Percentiles rank a stretch among this genome's conserved stretches.
Conservation (phyloP, 352 stramenopile genomes). For the Phytophthora multivora region DNA sequence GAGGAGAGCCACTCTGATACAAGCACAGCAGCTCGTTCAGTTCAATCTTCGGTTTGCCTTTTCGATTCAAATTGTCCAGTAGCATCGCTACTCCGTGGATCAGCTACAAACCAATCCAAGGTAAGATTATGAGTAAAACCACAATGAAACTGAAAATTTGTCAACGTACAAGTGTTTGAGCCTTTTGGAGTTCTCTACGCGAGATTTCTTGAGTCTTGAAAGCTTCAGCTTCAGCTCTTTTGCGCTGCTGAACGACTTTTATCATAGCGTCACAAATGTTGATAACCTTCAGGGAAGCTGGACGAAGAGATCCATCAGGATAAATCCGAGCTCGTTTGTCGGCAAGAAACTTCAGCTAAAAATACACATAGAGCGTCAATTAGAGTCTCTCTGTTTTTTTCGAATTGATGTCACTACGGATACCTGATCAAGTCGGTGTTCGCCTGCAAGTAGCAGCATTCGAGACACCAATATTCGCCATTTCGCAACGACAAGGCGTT, state of each 20-base stretch:
- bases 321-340: constrained; percentile 15
- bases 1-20: constrained; percentile 21
- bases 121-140: background rate
- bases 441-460: constrained; percentile 25
- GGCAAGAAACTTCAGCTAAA: constrained; percentile 13
- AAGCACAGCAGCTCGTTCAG: constrained; percentile 16
- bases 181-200: constrained; percentile 33
- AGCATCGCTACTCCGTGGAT: constrained; percentile 61
- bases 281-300: constrained; percentile 3
- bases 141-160: background rate
- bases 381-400: background rate
- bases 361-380: background rate
- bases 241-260: constrained; percentile 45
- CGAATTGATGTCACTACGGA: background rate
- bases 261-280: constrained; percentile 45
- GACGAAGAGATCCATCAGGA: constrained; percentile 4
- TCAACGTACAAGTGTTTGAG: constrained; percentile 48
- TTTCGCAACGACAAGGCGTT: constrained; percentile 31
- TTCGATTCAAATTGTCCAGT: constrained; percentile 49
- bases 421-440: constrained; percentile 54
- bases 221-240: constrained; percentile 32
- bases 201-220: constrained; percentile 33
- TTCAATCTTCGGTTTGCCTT: constrained; percentile 25
- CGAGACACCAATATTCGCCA: constrained; percentile 58
- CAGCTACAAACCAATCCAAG: constrained; percentile 38